These are phyloP conservation scores for Hippophae gyantsensis DNA, from an alignment of 306 rosid genomes.

Conservation along the genomic window DNA sequence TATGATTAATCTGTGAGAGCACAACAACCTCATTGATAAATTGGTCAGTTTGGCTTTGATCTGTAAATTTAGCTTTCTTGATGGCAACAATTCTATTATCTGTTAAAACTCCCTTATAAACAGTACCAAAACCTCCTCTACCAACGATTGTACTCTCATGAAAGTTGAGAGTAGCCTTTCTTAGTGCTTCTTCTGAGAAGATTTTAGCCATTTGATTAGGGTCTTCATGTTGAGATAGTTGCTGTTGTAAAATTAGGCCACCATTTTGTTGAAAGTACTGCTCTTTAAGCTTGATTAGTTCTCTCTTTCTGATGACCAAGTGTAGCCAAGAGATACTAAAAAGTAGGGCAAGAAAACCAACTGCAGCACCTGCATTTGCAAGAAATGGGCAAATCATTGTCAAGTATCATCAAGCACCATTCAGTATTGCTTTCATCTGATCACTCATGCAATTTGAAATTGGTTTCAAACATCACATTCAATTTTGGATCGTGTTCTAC, in stretches of 20 bases:
- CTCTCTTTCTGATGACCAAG: neutral
- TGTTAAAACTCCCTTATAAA: too few species aligned
- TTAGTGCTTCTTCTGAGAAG: slow-evolving; percentile 1
- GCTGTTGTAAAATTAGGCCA: slow-evolving; percentile 6
- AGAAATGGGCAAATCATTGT: neutral
- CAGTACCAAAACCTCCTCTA: too few species aligned
- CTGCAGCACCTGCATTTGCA: slow-evolving; percentile 2
- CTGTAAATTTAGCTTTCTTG: slow-evolving; percentile 15
- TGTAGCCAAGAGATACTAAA: neutral
- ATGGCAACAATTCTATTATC: slow-evolving; percentile 7
- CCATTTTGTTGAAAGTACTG: slow-evolving; percentile 17
- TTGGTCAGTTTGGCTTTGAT: neutral
- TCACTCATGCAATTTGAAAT: too few species aligned
- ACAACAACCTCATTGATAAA: slow-evolving; percentile 16
- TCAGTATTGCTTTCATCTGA: too few species aligned
- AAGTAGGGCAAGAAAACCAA: neutral
- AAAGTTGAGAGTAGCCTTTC: slow-evolving; percentile 5
- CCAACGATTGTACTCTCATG: neutral
- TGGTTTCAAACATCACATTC: too few species aligned
- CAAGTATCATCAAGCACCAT: too few species aligned
- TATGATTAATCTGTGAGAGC: slow-evolving; percentile 16
- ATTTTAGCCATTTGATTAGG: neutral
- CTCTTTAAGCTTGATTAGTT: neutral
- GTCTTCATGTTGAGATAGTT: neutral
- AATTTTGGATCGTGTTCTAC: too few species aligned